Evolutionary conservation across 805 yeast genomes (phyloP).

Genomic region (Candida patagonica): DNA sequence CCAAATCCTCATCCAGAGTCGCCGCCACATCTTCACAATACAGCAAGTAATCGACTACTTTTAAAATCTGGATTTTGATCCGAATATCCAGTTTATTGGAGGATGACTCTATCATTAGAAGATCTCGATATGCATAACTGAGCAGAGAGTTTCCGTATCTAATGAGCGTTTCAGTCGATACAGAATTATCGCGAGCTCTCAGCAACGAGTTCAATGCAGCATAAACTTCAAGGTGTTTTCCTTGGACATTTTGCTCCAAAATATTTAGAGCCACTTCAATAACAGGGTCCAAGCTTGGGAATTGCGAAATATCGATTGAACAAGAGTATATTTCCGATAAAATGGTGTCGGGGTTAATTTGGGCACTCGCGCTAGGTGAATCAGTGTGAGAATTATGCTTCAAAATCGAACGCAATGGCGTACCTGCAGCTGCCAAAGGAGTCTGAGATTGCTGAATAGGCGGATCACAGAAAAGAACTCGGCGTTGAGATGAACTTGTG

Average conservation of each 20-base stretch:
- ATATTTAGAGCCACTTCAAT: constrained; percentile 10
- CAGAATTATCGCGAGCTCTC: constrained; percentile 4
- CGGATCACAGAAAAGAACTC: constrained; percentile 3
- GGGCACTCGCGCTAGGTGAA: neutral
- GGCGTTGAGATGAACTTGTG: neutral
- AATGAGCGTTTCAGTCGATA: constrained; percentile 12
- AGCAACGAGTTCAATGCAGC: constrained; percentile 12
- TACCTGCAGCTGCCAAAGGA: neutral
- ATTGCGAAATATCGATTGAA: constrained; percentile 7
- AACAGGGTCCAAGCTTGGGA: constrained; percentile 9
- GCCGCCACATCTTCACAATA: constrained; percentile 12
- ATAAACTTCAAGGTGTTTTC: constrained; percentile 9
- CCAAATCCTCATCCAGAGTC: constrained; percentile 11
- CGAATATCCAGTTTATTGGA: constrained; percentile 10
- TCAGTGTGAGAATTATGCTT: neutral
- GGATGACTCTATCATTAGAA: constrained; percentile 9
- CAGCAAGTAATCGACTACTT: constrained; percentile 16
- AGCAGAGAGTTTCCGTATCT: constrained; percentile 9
- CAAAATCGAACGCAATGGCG: constrained; percentile 4
- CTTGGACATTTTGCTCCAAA: constrained; percentile 5
- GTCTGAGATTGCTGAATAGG: neutral
- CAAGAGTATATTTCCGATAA: constrained; percentile 12
- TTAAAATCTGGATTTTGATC: constrained; percentile 11
- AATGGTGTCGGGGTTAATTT: neutral
- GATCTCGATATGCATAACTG: constrained; percentile 13